phyloP scores from a whole-genome alignment of 2,329 filamentous ascomycete genomes.

The Penicillium thymicola region DNA sequence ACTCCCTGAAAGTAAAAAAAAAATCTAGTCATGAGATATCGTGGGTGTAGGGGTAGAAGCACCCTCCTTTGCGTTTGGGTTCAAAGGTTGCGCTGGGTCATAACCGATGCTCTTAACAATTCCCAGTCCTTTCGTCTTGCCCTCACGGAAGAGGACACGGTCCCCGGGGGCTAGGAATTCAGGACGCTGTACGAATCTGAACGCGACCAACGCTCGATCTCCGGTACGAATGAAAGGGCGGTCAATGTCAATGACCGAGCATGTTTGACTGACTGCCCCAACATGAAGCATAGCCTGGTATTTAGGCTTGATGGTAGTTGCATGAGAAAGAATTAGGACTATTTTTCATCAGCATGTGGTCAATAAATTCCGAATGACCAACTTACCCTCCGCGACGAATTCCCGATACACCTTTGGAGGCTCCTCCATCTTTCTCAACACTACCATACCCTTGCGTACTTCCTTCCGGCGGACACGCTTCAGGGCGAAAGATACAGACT shows the following conservation, averaged over 20 bases:
- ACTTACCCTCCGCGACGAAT: slow-evolving; percentile 71
- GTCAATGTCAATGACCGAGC: slow-evolving; percentile 95
- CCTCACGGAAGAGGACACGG: slow-evolving; percentile 87
- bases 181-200: slow-evolving; percentile 88
- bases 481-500: slow-evolving; percentile 87
- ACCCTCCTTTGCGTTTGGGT: slow-evolving; percentile 35
- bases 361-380: background rate
- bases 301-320: slow-evolving; percentile 92
- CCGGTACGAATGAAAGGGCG: slow-evolving; percentile 92
- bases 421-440: slow-evolving; percentile 76
- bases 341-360: slow-evolving; percentile 9
- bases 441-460: slow-evolving; percentile 96
- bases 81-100: slow-evolving; percentile 60
- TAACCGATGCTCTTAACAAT: slow-evolving; percentile 93
- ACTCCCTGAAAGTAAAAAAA: background rate
- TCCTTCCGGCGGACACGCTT: slow-evolving; percentile 86
- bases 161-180: slow-evolving; percentile 90
- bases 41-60: background rate
- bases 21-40: background rate
- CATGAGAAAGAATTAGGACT: slow-evolving; percentile 92
- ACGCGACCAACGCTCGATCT: slow-evolving; percentile 89
- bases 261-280: slow-evolving; percentile 90
- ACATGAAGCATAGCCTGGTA: slow-evolving; percentile 99
- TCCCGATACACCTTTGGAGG: slow-evolving; percentile 71
- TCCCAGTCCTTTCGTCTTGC: slow-evolving; percentile 88